Conservation (phyloP, 768 basidiomycete species). For the Steccherinum ochraceum region DNA sequence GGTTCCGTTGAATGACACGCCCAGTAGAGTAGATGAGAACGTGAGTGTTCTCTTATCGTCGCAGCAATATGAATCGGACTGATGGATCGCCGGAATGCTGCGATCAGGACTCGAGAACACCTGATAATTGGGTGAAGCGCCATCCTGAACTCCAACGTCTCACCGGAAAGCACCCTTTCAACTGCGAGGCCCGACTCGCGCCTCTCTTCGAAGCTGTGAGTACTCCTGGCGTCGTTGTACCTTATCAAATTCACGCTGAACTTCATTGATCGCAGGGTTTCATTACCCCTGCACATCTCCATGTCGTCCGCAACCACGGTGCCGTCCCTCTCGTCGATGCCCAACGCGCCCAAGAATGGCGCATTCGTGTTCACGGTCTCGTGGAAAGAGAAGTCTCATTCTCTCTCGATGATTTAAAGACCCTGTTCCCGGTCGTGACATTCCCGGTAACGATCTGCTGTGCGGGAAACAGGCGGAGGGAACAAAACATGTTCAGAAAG, state of each 20-base stretch:
- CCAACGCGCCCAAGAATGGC: slow-evolving; percentile 31
- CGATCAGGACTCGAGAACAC: background rate
- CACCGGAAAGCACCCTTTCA: slow-evolving; percentile 61
- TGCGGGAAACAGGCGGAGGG: slow-evolving; percentile 60
- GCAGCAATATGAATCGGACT: too few species aligned
- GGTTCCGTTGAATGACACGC: background rate
- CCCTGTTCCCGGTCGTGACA: slow-evolving; percentile 45
- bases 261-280: slow-evolving; percentile 12
- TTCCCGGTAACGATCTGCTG: slow-evolving; percentile 57
- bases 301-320: slow-evolving; percentile 46
- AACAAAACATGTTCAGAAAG: slow-evolving; percentile 57
- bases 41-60: too few species aligned
- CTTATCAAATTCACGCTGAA: too few species aligned
- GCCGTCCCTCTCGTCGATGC: slow-evolving; percentile 37
- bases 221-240: background rate
- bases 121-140: slow-evolving; percentile 28
- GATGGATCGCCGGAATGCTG: too few species aligned
- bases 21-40: background rate
- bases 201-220: slow-evolving; percentile 34
- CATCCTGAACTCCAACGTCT: slow-evolving; percentile 38
- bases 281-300: slow-evolving; percentile 16
- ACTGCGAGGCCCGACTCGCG: slow-evolving; percentile 43
- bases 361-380: slow-evolving; percentile 36
- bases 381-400: slow-evolving; percentile 32
- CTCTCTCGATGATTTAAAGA: slow-evolving; percentile 37